These are phyloP conservation scores for Phytophthora quininea DNA, from an alignment of 352 stramenopile species.

Conservation along the genomic window DNA sequence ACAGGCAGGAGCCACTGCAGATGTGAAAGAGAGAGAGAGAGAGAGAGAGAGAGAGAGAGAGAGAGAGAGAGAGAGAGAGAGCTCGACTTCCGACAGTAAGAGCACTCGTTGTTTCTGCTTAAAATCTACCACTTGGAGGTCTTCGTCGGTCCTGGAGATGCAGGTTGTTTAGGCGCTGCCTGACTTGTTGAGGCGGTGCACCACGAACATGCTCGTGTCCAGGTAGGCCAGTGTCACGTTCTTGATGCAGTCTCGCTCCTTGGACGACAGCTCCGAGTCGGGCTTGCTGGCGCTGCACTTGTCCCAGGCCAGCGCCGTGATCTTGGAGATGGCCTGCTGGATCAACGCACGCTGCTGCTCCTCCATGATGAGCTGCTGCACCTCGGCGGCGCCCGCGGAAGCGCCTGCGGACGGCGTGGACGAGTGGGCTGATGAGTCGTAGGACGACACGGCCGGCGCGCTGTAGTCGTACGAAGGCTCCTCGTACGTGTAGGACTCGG, in stretches of 20 bases:
- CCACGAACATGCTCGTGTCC: constrained; percentile 87
- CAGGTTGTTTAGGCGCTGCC: constrained; percentile 31
- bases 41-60: not conserved
- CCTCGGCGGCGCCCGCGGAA: constrained; percentile 54
- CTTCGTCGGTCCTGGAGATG: too few relatives aligned
- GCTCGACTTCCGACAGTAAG: not conserved
- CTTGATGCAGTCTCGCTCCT: constrained; percentile 87
- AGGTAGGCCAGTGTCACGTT: constrained; percentile 89
- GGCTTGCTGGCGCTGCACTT: constrained; percentile 89
- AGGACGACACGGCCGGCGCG: constrained; percentile 43
- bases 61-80: not conserved
- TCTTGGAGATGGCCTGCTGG: constrained; percentile 89
- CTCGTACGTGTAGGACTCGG: constrained; percentile 67
- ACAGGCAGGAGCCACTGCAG: constrained; percentile 12
- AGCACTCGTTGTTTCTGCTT: constrained; percentile 13
- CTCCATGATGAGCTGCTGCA: constrained; percentile 86
- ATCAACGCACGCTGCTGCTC: constrained; percentile 89
- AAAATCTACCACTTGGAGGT: too few relatives aligned
- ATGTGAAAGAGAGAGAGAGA: constrained; percentile 3
- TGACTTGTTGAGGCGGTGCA: constrained; percentile 85
- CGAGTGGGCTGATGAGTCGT: constrained; percentile 38
- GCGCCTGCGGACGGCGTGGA: constrained; percentile 22
- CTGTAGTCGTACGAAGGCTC: constrained; percentile 84
- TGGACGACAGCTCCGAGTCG: constrained; percentile 81
- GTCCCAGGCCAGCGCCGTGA: constrained; percentile 89